Base-by-base conservation (phyloP, 106 monocot genomes). In the Chionographis japonica region DNA sequence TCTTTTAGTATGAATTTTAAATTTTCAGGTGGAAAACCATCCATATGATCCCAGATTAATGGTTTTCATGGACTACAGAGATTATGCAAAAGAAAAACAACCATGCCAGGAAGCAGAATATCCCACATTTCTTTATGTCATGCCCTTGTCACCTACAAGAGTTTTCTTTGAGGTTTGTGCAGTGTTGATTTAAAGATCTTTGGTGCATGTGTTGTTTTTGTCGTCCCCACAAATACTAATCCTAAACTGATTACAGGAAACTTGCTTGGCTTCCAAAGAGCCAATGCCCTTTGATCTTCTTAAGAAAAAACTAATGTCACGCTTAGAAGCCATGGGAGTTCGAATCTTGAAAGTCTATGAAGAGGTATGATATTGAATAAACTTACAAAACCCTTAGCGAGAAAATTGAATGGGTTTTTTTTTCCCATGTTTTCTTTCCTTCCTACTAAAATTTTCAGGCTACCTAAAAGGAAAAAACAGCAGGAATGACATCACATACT, bases 61-160 rank as follows among this genome's bases (percentile, higher is more conserved):
- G 92, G 92, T 93, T 86, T 89, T 88, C 78, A 88, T 92, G 92
- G 92, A 92, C 80, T 92, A 92, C 79, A 86, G 95, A 91, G 91
- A 95, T 71, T 81, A 72, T 63, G 72, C 36, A n/a, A 87, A 87
- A 56, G 76, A 74, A 20, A 85, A 83, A 42, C 52, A 54, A 35
- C 63, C 66, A 61, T 62, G 42, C 20, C 68, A 37, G 11, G 78
- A 78, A 58, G 71, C 59, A 66, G 75, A 82, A 18, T 88, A 97
- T 74, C 95, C 95, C 10, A 97, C 92, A n/a, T 97, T 92, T 79
- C 84, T 97, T 58, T 92, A 97, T 76, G 95, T 86, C 50, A 97
- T 97, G 95, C 86, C 92, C 7, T 78, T 97, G 82, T 84, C 95
- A 80, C 56, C 86, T 12, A 92, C 86, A 75, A 88, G 84, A 81